Conservation (phyloP, 179 eudicot species). For the Drosera spatulata region DNA sequence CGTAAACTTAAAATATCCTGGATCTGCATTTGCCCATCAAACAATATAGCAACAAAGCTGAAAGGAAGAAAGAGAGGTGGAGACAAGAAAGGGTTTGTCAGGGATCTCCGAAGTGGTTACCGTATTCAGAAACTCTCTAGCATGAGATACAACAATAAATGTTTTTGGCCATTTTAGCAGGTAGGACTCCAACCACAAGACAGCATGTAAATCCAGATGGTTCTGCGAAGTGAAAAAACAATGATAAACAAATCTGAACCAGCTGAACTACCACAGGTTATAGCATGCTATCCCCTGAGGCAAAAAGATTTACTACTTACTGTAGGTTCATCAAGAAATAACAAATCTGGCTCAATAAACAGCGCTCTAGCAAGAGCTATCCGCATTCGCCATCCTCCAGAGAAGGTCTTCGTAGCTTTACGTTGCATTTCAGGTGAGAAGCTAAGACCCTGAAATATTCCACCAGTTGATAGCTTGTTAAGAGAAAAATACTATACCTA, state of each 20-base stretch:
- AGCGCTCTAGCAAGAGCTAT: constrained; percentile 98
- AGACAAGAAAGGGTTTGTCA: no score
- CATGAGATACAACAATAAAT: constrained; percentile 97
- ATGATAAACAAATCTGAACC: no score
- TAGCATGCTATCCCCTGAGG: no score
- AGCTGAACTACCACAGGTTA: no score
- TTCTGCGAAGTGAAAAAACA: constrained; percentile 40
- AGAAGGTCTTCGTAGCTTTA: constrained; percentile 77
- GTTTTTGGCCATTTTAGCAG: constrained; percentile 95
- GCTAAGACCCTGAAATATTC: constrained; percentile 80
- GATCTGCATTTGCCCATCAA: not conserved
- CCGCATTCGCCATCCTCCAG: constrained; percentile 99
- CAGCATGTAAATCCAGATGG: constrained; percentile 98
- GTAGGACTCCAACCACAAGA: constrained; percentile 90
- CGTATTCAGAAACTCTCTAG: constrained; percentile 90
- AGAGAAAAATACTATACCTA: no score
- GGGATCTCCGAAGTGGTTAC: constrained; percentile 22
- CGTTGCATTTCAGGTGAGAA: constrained; percentile 94
- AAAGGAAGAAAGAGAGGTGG: no score
- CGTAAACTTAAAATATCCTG: not conserved
- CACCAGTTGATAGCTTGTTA: not conserved
- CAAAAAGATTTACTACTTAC: constrained; percentile 20
- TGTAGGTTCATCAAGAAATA: constrained; percentile 94
- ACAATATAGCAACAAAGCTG: not conserved
- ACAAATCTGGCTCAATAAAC: constrained; percentile 88